phyloP scores from a whole-genome alignment of 2,329 filamentous ascomycete genomes.

The Aspergillus pseudotamarii region DNA sequence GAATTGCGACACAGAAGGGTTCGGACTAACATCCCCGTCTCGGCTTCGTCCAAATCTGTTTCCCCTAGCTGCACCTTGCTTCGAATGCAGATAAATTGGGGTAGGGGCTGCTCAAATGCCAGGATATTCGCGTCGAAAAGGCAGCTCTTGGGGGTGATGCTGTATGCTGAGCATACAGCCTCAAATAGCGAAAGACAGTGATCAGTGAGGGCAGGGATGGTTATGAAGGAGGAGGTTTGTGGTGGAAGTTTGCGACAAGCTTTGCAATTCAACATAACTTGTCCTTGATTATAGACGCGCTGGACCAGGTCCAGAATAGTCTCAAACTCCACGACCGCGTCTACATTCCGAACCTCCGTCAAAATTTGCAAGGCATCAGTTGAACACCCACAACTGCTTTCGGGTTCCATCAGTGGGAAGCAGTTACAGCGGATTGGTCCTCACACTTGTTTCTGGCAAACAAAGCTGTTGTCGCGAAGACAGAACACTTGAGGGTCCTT shows the following conservation, averaged over 20 bases:
- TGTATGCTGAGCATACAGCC: conserved; percentile 30
- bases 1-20: conserved; percentile 26
- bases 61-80: conserved; percentile 29
- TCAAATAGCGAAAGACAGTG: conserved; percentile 31
- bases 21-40: conserved; percentile 25
- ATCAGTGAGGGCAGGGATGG: conserved; percentile 45
- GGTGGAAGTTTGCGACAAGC: conserved; percentile 22
- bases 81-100: conserved; percentile 29
- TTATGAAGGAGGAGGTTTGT: conserved; percentile 32
- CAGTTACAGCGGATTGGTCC: background rate
- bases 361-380: conserved; percentile 25
- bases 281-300: conserved; percentile 26
- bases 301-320: conserved; percentile 27
- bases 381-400: conserved; percentile 27
- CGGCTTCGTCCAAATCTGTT: conserved; percentile 30
- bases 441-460: background rate
- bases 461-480: background rate
- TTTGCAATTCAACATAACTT: conserved; percentile 25
- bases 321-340: conserved; percentile 30
- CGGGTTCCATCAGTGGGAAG: conserved; percentile 17
- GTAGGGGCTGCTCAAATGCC: conserved; percentile 25
- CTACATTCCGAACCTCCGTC: conserved; percentile 27
- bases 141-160: conserved; percentile 23
- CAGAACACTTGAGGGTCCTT: background rate
- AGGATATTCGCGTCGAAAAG: conserved; percentile 27